phyloP scores from a whole-genome alignment of 1,139 yeast genomes.

The Pichia sp. region DNA sequence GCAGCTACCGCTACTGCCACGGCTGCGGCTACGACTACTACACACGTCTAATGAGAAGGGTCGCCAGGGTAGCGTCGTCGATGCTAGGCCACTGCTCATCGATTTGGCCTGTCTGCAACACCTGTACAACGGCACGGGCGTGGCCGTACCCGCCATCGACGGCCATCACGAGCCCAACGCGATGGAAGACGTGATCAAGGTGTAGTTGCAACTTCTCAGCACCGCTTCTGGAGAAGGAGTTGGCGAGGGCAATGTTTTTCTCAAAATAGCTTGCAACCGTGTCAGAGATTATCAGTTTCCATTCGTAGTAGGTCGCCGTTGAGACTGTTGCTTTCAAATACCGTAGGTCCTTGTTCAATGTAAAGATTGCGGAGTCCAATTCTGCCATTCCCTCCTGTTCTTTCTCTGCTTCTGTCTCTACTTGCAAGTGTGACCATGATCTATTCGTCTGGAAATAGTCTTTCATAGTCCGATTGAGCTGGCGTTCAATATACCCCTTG shows the following conservation, averaged over 20 bases:
- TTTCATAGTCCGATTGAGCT: constrained; percentile 43
- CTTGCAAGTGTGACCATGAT: constrained; percentile 22
- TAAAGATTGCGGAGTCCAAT: constrained; percentile 31
- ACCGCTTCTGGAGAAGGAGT: constrained; percentile 53
- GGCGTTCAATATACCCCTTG: constrained; percentile 41
- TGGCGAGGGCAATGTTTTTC: constrained; percentile 28
- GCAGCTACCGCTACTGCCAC: too few species aligned
- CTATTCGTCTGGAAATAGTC: constrained; percentile 38
- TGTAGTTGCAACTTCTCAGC: constrained; percentile 51
- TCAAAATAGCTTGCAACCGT: constrained; percentile 36
- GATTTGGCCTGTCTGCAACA: constrained; percentile 7
- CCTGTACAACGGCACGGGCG: constrained; percentile 14
- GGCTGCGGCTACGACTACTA: too few species aligned
- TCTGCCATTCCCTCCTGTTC: constrained; percentile 21
- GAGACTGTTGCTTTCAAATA: constrained; percentile 30
- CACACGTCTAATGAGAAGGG: constrained; percentile 10
- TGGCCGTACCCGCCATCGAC: constrained; percentile 13
- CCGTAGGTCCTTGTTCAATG: constrained; percentile 33
- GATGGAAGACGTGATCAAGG: constrained; percentile 37
- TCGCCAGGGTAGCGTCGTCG: constrained; percentile 6
- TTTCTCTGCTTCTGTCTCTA: too few species aligned
- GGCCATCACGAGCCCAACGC: constrained; percentile 30
- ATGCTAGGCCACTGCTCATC: constrained; percentile 4
- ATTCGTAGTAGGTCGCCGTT: constrained; percentile 19
- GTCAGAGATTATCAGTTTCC: constrained; percentile 36